A percentile compares a stretch with the other conserved stretches of the same genome.
phyloP scores from a whole-genome alignment of 129 eudicot species.

The Silybum marianum region DNA sequence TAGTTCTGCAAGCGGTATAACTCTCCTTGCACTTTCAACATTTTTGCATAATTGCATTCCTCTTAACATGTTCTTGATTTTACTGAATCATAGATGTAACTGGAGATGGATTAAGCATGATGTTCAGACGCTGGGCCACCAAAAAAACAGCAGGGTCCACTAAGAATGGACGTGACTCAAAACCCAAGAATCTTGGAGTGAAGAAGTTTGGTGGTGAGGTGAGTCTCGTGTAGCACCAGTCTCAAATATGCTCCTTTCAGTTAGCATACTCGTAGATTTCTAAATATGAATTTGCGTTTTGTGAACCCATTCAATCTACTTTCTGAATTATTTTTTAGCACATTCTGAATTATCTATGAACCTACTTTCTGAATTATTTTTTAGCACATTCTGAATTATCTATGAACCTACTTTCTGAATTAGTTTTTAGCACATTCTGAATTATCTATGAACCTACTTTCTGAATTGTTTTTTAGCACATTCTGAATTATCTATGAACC shows the following conservation, averaged over 20 bases:
- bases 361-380: too few relatives aligned
- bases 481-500: too few relatives aligned
- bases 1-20: constrained; percentile 68
- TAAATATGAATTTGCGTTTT: neutral
- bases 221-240: constrained; percentile 4
- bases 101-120: constrained; percentile 78
- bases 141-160: constrained; percentile 94
- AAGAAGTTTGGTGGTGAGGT: constrained; percentile 99
- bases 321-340: too few relatives aligned
- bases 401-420: too few relatives aligned
- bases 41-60: neutral
- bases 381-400: too few relatives aligned
- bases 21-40: neutral
- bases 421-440: too few relatives aligned
- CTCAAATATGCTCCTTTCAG: neutral
- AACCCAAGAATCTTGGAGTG: constrained; percentile 87
- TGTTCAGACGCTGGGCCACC: constrained; percentile 92
- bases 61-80: neutral
- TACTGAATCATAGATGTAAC: constrained; percentile 48
- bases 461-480: too few relatives aligned
- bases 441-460: too few relatives aligned
- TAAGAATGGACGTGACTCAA: constrained; percentile 91
- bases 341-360: too few relatives aligned
- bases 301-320: neutral
- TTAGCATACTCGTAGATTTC: neutral